A percentile compares a stretch with the other conserved stretches of the same genome.
Evolutionary conservation across 2,329 filamentous ascomycete genomes (phyloP).

Genomic region (Zasmidium citrigriseum): DNA sequence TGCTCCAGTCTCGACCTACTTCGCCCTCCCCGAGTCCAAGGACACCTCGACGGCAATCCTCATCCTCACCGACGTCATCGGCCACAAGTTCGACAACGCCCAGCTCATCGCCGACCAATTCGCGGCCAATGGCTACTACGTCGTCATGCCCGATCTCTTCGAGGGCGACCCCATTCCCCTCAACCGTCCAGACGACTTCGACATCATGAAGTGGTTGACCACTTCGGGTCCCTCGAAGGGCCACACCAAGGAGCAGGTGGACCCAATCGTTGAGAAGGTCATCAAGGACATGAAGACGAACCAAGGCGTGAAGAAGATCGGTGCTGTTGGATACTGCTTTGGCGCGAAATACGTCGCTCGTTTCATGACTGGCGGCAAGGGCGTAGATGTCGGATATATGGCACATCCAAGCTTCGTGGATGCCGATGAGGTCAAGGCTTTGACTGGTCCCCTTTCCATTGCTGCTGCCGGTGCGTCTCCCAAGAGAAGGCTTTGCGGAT

Average conservation of each 20-base stretch:
- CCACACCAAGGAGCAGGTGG: conserved; percentile 48
- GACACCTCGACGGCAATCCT: conserved; percentile 58
- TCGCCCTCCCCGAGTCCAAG: conserved; percentile 55
- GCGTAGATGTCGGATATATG: conserved; percentile 67
- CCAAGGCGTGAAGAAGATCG: conserved; percentile 51
- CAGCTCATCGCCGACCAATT: conserved; percentile 70
- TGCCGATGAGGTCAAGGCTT: conserved; percentile 59
- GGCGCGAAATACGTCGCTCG: conserved; percentile 61
- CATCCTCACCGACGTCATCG: conserved; percentile 60
- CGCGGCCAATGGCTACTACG: conserved; percentile 71
- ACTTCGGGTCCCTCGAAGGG: conserved; percentile 33
- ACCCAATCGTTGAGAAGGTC: conserved; percentile 54
- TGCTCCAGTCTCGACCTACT: conserved; percentile 55
- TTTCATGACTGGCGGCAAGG: conserved; percentile 58
- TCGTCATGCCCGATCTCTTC: conserved; percentile 71
- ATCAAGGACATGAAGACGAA: conserved; percentile 50
- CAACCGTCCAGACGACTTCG: conserved; percentile 52
- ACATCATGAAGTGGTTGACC: conserved; percentile 54
- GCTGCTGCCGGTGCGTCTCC: conserved; percentile 57
- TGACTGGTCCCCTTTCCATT: conserved; percentile 61
- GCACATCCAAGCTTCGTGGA: conserved; percentile 78
- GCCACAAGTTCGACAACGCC: conserved; percentile 55
- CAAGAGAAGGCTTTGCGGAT: neutral
- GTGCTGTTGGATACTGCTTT: conserved; percentile 51
- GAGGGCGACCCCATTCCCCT: conserved; percentile 63